Evolutionary conservation across 768 basidiomycete species (phyloP).

Genomic region (Suillus spraguei): DNA sequence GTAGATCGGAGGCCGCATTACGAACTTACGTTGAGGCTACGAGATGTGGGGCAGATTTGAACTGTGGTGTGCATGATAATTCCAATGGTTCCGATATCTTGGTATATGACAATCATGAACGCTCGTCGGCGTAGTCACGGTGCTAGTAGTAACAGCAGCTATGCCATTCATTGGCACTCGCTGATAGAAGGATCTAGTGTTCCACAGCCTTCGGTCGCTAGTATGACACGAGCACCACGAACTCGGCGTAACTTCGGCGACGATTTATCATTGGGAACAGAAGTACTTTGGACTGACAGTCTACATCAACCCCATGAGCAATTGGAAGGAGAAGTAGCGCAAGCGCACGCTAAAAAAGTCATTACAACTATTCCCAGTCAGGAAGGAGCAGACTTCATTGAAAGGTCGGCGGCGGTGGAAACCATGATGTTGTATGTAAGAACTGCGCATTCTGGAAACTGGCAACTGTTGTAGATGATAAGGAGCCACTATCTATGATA

Average conservation of each 20-base stretch:
- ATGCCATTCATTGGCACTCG: background rate
- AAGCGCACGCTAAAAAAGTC: background rate
- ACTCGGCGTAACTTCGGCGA: background rate
- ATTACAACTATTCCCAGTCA: background rate
- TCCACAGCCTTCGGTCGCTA: background rate
- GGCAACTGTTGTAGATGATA: background rate
- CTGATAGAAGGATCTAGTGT: background rate
- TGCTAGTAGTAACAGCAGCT: background rate
- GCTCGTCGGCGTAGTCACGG: background rate
- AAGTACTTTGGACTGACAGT: background rate
- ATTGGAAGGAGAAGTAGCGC: background rate
- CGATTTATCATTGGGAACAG: background rate
- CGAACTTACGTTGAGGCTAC: background rate
- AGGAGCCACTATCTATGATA: background rate
- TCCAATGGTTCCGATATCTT: background rate
- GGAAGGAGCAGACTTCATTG: background rate
- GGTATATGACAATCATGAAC: background rate
- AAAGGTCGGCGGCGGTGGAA: no score
- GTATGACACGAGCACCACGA: background rate
- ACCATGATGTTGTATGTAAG: background rate
- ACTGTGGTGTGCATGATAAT: background rate
- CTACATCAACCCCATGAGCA: background rate
- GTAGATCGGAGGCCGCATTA: background rate
- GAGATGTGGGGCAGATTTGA: conserved; percentile 4
- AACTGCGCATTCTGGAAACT: background rate